A percentile compares a stretch with the other conserved stretches of the same genome.
phyloP scores from a whole-genome alignment of 371 early-diverging fungal genomes.

The Haplosporangium sp. region DNA sequence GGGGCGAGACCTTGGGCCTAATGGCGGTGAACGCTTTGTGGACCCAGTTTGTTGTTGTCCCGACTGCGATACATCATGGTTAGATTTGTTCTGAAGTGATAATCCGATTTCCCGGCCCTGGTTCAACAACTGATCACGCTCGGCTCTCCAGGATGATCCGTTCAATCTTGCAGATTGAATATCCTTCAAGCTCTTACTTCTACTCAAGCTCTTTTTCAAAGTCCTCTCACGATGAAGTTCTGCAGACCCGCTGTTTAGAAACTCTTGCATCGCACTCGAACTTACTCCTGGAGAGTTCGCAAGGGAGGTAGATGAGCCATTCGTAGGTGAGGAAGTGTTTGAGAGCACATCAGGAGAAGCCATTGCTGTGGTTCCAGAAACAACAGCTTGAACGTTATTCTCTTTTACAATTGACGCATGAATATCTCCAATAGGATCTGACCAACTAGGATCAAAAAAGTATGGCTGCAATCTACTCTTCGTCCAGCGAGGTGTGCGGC shows the following conservation, averaged over 20 bases:
- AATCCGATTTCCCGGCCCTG: conserved; percentile 28
- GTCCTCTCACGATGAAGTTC: conserved; percentile 51
- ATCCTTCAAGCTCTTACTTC: conserved; percentile 55
- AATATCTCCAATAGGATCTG: conserved; percentile 48
- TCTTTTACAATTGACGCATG: conserved; percentile 10
- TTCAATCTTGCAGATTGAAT: conserved; percentile 38
- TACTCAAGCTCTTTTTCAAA: conserved; percentile 43
- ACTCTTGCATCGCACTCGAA: conserved; percentile 48
- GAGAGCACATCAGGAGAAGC: conserved; percentile 1
- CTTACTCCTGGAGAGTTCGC: conserved; percentile 7
- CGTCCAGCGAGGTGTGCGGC: conserved; percentile 53
- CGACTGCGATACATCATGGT: conserved; percentile 17
- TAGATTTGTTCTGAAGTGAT: conserved; percentile 11
- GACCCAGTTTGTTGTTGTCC: not conserved
- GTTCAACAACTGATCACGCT: conserved; percentile 37
- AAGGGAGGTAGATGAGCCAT: conserved; percentile 28
- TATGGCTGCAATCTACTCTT: conserved; percentile 54
- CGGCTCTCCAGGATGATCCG: conserved; percentile 48
- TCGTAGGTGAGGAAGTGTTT: conserved; percentile 8
- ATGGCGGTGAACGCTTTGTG: conserved; percentile 36
- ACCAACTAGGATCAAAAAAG: conserved; percentile 40
- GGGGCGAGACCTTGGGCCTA: conserved; percentile 24
- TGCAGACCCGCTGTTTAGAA: conserved; percentile 44
- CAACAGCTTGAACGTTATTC: not conserved
- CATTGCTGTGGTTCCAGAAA: not conserved